phyloP scores from a whole-genome alignment of 2,329 filamentous ascomycete genomes.

The Penicillium sp. region DNA sequence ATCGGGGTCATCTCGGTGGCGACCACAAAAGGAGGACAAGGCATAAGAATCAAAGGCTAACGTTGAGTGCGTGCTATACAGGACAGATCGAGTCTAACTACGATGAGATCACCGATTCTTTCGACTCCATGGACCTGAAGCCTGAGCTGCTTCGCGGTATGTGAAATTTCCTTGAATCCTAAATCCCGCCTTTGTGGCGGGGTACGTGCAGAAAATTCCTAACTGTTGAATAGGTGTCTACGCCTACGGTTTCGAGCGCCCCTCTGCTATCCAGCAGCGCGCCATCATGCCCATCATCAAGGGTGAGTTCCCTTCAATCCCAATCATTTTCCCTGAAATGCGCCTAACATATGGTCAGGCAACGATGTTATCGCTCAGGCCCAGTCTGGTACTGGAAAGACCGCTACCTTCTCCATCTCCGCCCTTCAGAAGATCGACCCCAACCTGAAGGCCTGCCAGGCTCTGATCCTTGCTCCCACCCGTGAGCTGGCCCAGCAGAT shows the following conservation, averaged over 20 bases:
- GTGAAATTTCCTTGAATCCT: conserved; percentile 31
- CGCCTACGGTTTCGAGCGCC: conserved; percentile 99
- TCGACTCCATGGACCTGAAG: conserved; percentile 98
- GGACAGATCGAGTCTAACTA: conserved; percentile 99
- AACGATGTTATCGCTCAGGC: conserved; percentile 99
- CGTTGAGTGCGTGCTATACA: conserved; percentile 41
- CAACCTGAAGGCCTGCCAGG: conserved; percentile 93
- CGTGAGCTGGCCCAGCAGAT: conserved; percentile 97
- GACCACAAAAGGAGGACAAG: conserved; percentile 7
- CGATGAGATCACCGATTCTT: conserved; percentile 98
- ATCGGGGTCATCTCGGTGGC: conserved; percentile 6
- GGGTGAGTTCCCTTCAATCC: conserved; percentile 57
- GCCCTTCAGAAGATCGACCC: conserved; percentile 98
- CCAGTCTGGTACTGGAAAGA: conserved; percentile 99
- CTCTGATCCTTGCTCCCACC: conserved; percentile 93
- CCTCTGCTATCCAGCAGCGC: conserved; percentile 99
- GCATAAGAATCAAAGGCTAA: conserved; percentile 13
- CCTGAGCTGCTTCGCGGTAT: conserved; percentile 90
- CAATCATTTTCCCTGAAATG: not conserved
- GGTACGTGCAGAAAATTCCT: conserved; percentile 27
- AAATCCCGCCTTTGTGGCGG: conserved; percentile 14
- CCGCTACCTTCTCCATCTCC: conserved; percentile 98
- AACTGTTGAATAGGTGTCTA: conserved; percentile 66
- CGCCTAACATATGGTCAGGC: conserved; percentile 49
- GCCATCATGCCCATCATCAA: conserved; percentile 99